Base-by-base conservation (phyloP, 495 filamentous ascomycete genomes). In the Podospora didyma region DNA sequence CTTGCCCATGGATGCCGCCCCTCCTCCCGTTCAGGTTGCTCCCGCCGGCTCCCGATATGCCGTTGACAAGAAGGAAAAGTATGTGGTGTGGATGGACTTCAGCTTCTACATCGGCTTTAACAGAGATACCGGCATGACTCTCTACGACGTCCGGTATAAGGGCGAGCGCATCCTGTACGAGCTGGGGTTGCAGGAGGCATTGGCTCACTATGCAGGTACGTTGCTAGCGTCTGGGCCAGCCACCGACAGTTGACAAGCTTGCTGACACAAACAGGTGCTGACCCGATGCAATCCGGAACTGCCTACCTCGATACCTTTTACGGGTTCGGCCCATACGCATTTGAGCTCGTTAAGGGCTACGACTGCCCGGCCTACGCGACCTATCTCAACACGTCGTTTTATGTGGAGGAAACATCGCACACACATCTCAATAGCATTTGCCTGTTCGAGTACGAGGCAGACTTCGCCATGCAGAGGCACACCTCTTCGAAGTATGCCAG, bases 121-220 rank as follows among this genome's bases (percentile, higher is more conserved):
- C 26, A 60, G 69, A 21, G 79, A 77, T 51, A 66, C 70, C 2
- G 79, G 78, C 20, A 57, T 82, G 45, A 51, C 60, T 16, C 59
- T 82, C n/a, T 75, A 72, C 57, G 69, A 83, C 59, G 74, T 84
- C 34, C 65, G 68, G 19, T 82, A 77, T 66, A 75, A 82, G 57
- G 79, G 77, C 17, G 69, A 81, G 48, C 65, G 78, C 12, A 71
- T 83, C 26, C 69, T 84, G 41, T 82, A 84, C 64, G 79, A 83
- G 62, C 69, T 83, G 34, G 73, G 76, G 9, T 62, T 83, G 0
- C 78, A 83, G 63, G 79, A 84, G 63, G 81, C 79, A 3, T 60
- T 83, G 46, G 73, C 80, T 2, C 79, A 82, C 60, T 83, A 82
- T 59, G 79, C 78, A 7, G 76, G 60, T 57, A 56, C 39, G 59